Evolutionary conservation across 192 early-diverging fungal species (phyloP), one percentile per base, ranked within the genome.

Genomic region (Gaertneriomyces sp.): DNA sequence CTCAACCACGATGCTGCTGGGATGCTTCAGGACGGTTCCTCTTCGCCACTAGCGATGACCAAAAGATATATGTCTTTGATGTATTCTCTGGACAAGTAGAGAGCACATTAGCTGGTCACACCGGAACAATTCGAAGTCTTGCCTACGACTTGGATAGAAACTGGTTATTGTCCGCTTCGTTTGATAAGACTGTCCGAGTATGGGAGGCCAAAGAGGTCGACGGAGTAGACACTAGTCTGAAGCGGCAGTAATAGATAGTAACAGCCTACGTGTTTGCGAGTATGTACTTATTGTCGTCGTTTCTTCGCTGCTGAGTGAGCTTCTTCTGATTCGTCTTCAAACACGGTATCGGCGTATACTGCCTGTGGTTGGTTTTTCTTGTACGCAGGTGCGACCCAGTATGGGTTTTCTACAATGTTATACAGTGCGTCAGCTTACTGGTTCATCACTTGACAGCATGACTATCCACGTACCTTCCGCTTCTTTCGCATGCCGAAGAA

Each of bases 351-450:
- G 19, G 83, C 81, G 65, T 86, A 88, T 6, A 92, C 74, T 2
- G 89, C 46, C 45, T 87, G 85, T 40, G 89, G 89, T 61, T 94
- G 91, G 19, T 80, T 91, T 11, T 77, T 74, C 66, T 88, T 78
- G 61, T 96, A 96, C 0, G 91, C 91, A 19, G 87, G 87, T 6
- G 83, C 81, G 64, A 96, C 85, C 88, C 93, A 98, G 72, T 84
- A 83, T 5, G 93, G 93, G 63, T 96, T 88, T 40, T 80, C 76
- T 69, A 54, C 0, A 56, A 56, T 56, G 14, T 5, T 8, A 53
- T 9, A 25, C 47, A 38, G 11, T 38, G 10, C 10, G 53, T 53
- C 11, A 53, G 53, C 53, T 38, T 25, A 38, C 7, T 16, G 7
- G 16, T 53, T 8, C 7, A 38, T 38, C 53, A 53, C 9, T 38